Percentiles rank a stretch among this genome's conserved stretches.
phyloP scores from a whole-genome alignment of 441 rosid species.

The Breynia disticha region DNA sequence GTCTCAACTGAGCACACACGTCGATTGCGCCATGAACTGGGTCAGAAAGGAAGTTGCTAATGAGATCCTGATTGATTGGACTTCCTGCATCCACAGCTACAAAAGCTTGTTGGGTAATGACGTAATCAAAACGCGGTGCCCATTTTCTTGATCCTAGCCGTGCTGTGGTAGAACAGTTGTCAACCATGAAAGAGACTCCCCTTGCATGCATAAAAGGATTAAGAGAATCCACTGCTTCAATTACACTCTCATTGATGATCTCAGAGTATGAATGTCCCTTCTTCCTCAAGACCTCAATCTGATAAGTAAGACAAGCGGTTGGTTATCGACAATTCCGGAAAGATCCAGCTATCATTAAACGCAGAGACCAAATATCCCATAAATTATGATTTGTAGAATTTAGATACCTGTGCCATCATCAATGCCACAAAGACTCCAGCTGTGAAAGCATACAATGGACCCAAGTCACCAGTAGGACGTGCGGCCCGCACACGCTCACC shows the following conservation, averaged over 20 bases:
- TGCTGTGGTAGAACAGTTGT: conserved; percentile 94
- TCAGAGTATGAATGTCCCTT: conserved; percentile 89
- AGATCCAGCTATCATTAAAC: neutral
- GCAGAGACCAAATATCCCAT: neutral
- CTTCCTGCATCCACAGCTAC: conserved; percentile 58
- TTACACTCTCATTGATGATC: conserved; percentile 84
- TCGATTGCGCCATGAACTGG: conserved; percentile 85
- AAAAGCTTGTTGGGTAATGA: conserved; percentile 71
- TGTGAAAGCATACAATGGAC: conserved; percentile 76
- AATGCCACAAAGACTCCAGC: conserved; percentile 88
- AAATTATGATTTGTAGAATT: neutral
- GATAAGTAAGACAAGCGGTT: conserved; percentile 9
- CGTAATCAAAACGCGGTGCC: conserved; percentile 88
- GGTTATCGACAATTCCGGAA: neutral
- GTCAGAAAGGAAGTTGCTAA: conserved; percentile 82
- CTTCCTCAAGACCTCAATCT: conserved; percentile 92
- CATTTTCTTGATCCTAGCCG: conserved; percentile 86
- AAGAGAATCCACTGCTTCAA: conserved; percentile 76
- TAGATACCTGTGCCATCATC: conserved; percentile 93
- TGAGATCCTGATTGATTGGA: conserved; percentile 62
- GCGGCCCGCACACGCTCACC: conserved; percentile 70
- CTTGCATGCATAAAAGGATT: conserved; percentile 96
- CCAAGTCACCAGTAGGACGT: conserved; percentile 71
- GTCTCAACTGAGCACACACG: conserved; percentile 80
- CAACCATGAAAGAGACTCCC: conserved; percentile 95